phyloP scores from a whole-genome alignment of 768 basidiomycete species.

The Serendipita vermifera region DNA sequence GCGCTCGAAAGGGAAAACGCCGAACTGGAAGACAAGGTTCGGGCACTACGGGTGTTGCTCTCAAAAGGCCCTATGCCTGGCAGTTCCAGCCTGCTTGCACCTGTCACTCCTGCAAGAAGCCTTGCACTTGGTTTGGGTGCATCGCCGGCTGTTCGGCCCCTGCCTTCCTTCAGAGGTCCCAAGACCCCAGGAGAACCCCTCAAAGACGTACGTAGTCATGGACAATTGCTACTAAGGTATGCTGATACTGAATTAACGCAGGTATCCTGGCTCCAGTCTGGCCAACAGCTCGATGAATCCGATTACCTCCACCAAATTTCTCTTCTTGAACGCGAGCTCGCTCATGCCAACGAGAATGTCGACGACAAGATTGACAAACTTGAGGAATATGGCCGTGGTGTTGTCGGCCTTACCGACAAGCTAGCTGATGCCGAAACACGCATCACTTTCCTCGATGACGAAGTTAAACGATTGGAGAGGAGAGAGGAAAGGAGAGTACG shows the following conservation, averaged over 20 bases:
- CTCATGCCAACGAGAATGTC: constrained; percentile 67
- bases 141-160: background rate
- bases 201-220: constrained; percentile 45
- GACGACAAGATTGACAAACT: constrained; percentile 82
- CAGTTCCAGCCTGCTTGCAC: background rate
- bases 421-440: constrained; percentile 56
- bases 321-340: constrained; percentile 61
- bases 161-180: constrained; percentile 37
- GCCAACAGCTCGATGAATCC: constrained; percentile 35
- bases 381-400: constrained; percentile 64
- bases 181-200: constrained; percentile 70
- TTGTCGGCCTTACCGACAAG: constrained; percentile 35
- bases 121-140: background rate
- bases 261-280: constrained; percentile 60
- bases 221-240: background rate
- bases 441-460: constrained; percentile 48
- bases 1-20: constrained; percentile 65
- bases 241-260: constrained; percentile 29
- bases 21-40: constrained; percentile 59
- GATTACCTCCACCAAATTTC: constrained; percentile 61
- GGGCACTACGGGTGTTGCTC: constrained; percentile 11
- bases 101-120: no score
- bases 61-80: constrained; percentile 1
- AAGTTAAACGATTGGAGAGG: constrained; percentile 49
- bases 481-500: constrained; percentile 50